Percentiles rank a stretch among this genome's conserved stretches.
These are phyloP conservation scores for Phialophora macrospora DNA, from an alignment of 2,329 filamentous ascomycete genomes.

Conservation along the genomic window DNA sequence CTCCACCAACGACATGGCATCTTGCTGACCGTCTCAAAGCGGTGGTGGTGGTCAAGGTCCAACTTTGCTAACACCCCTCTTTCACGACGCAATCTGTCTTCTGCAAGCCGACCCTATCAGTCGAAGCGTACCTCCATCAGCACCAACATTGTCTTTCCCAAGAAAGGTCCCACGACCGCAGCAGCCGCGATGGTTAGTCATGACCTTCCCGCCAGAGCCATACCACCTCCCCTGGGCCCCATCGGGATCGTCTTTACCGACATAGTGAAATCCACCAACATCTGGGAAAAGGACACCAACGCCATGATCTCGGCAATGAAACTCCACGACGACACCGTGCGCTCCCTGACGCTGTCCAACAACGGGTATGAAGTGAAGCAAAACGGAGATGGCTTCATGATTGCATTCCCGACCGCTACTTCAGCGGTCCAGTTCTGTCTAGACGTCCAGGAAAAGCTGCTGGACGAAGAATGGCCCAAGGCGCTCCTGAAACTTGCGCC, in stretches of 20 bases:
- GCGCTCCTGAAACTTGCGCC: conserved; percentile 32
- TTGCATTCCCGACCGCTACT: conserved; percentile 33
- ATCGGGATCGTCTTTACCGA: conserved; percentile 39
- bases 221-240: conserved; percentile 24
- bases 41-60: background rate
- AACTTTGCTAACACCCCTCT: background rate
- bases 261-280: conserved; percentile 37
- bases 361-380: conserved; percentile 38
- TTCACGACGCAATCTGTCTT: background rate
- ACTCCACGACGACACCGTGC: conserved; percentile 34
- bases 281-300: conserved; percentile 35
- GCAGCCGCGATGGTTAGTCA: background rate
- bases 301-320: conserved; percentile 37
- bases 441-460: conserved; percentile 34
- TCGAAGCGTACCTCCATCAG: background rate
- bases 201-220: background rate
- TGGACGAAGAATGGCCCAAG: conserved; percentile 35
- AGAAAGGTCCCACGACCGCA: background rate
- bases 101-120: background rate
- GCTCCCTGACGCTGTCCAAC: conserved; percentile 29
- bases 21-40: background rate
- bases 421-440: conserved; percentile 37
- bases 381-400: conserved; percentile 40
- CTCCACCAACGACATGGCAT: background rate
- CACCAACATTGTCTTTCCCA: background rate